These are phyloP conservation scores for Castanea mollissima DNA, from an alignment of 306 rosid genomes.

Conservation along the genomic window DNA sequence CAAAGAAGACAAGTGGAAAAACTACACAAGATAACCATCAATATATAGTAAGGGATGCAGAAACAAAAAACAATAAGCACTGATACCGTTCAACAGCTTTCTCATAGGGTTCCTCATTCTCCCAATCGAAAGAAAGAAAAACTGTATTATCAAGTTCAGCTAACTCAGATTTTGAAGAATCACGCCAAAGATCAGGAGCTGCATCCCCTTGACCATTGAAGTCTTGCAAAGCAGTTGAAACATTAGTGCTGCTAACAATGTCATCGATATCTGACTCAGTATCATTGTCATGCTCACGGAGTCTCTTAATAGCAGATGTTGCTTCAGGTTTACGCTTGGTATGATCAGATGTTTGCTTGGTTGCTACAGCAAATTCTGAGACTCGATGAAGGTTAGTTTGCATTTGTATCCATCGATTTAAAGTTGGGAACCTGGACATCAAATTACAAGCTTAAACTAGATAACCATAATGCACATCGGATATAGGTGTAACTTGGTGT, in stretches of 20 bases:
- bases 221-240: slow-evolving; percentile 51
- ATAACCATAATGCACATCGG: slow-evolving; percentile 13
- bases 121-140: slow-evolving; percentile 96
- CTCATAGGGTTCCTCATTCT: slow-evolving; percentile 88
- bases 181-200: slow-evolving; percentile 53
- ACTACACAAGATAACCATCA: neutral
- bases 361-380: slow-evolving; percentile 82
- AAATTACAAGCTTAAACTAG: slow-evolving; percentile 25
- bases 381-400: slow-evolving; percentile 98
- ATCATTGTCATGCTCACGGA: slow-evolving; percentile 78
- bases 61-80: slow-evolving; percentile 22
- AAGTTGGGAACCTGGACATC: slow-evolving; percentile 79
- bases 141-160: slow-evolving; percentile 68
- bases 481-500: neutral
- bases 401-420: slow-evolving; percentile 99
- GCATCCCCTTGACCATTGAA: slow-evolving; percentile 51
- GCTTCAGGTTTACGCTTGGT: slow-evolving; percentile 44
- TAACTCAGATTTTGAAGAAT: slow-evolving; percentile 65
- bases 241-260: slow-evolving; percentile 48
- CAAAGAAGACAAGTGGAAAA: slow-evolving; percentile 3
- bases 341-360: slow-evolving; percentile 59
- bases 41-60: slow-evolving; percentile 2
- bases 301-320: slow-evolving; percentile 80
- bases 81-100: slow-evolving; percentile 86
- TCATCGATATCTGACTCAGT: slow-evolving; percentile 87